Percentiles rank a stretch among this genome's conserved stretches.
Conservation (phyloP, 2,329 filamentous ascomycete species). For the Cryphonectria nitschkei region DNA sequence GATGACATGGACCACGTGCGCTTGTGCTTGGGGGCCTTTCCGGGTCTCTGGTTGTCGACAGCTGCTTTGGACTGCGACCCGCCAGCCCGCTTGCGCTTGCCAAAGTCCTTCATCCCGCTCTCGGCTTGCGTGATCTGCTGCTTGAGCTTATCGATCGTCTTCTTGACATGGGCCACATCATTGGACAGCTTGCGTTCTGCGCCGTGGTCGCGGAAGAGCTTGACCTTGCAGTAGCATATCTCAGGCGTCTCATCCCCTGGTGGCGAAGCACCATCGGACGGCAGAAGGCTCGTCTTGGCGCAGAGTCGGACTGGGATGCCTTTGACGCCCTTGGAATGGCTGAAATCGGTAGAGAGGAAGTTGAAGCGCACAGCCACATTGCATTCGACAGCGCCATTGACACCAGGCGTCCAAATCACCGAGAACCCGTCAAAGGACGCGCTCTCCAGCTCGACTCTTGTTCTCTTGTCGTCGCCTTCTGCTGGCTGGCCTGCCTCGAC, state of each 20-base stretch:
- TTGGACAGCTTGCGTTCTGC: constrained; percentile 95
- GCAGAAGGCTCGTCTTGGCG: constrained; percentile 78
- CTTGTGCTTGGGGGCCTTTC: constrained; percentile 90
- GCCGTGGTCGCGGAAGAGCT: constrained; percentile 94
- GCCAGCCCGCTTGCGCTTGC: constrained; percentile 64
- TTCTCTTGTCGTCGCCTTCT: constrained; percentile 67
- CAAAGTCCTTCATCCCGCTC: constrained; percentile 68
- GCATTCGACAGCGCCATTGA: constrained; percentile 73
- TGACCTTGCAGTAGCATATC: constrained; percentile 94
- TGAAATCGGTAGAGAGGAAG: constrained; percentile 97
- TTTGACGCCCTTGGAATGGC: constrained; percentile 97
- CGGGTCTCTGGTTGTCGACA: constrained; percentile 62
- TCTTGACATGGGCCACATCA: constrained; percentile 92
- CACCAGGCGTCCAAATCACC: constrained; percentile 81
- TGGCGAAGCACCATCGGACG: constrained; percentile 47
- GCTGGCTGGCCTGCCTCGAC: constrained; percentile 68
- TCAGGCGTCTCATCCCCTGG: constrained; percentile 59
- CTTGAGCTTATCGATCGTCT: constrained; percentile 93
- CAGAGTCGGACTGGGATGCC: constrained; percentile 93
- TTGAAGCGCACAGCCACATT: constrained; percentile 94
- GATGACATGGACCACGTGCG: constrained; percentile 96
- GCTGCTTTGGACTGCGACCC: constrained; percentile 46
- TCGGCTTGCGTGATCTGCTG: constrained; percentile 86
- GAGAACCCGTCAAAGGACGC: constrained; percentile 94
- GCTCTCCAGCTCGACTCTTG: constrained; percentile 70